Base-by-base conservation (phyloP, 78 protist genomes). In the Dictyostelium purpureum region DNA sequence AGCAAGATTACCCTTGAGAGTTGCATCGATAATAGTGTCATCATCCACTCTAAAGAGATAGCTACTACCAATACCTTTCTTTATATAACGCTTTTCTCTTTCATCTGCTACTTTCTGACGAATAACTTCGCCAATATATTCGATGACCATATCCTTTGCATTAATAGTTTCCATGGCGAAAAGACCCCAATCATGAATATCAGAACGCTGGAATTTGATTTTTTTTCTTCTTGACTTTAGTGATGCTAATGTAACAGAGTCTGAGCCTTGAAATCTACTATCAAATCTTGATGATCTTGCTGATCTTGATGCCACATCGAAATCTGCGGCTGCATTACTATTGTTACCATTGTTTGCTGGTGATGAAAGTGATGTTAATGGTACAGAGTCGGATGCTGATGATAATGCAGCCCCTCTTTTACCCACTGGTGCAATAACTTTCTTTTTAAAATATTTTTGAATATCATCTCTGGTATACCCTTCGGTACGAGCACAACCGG, bases 41-140 rank as follows among this genome's bases (percentile, higher is more conserved):
- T 89, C 96, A 79, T 98, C 99, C 2, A 98, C 26, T 14, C 98
- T 82, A 94, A 99, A 99, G 52, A 99, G 80, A 89, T 99, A 99
- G 40, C 94, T 89, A 78, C 94, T 69, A 61, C 98, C 97, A 28
- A 97, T 83, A 47, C 99, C 99, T 4, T n/a, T 14, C 47, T 47
- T 56, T 33, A 85, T 93, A 93, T 99, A 98, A 16, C 57, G 51
- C 49, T 87, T 37, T 90, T 98, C 99, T n/a, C 99, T 70, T 21
- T 31, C 47, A 81, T 98, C 98, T 11, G 99, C 97, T 21, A 97
- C 93, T 10, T 37, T 33, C 42, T 19, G 61, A 33, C 99, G 96
- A 24, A 99, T 76, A 11, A 97, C 63, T 71, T 98, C 99, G n/a
- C 99, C 99, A 38, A 98, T 88, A 54, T 99, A 99, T 77, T 98